These are phyloP conservation scores for Plicaturopsis crispa DNA, from an alignment of 768 basidiomycete species.

Conservation along the genomic window DNA sequence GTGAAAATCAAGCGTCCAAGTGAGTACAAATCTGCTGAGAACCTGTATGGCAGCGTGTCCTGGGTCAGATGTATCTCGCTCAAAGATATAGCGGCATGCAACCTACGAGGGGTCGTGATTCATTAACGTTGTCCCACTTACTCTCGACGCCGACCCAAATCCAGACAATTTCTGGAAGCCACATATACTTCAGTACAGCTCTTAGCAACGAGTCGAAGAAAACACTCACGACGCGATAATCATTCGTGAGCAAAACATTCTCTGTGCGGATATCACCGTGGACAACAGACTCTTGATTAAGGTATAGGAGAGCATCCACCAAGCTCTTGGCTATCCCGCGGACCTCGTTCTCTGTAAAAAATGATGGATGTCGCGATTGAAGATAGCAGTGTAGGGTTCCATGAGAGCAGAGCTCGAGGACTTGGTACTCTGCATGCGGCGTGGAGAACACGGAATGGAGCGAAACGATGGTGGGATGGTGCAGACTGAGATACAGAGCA, in stretches of 20 bases:
- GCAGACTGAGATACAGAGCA: constrained; percentile 31
- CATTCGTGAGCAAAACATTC: constrained; percentile 31
- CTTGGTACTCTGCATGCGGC: constrained; percentile 23
- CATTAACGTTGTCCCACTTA: too few relatives aligned
- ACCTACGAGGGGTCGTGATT: too few relatives aligned
- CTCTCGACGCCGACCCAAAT: constrained; percentile 29
- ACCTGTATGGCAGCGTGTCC: constrained; percentile 27
- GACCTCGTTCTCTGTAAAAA: constrained; percentile 26
- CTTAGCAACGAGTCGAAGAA: neutral
- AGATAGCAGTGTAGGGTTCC: constrained; percentile 30
- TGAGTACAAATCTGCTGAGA: constrained; percentile 39
- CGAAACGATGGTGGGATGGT: constrained; percentile 43
- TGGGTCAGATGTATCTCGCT: too few relatives aligned
- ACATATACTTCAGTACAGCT: neutral
- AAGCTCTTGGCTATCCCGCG: constrained; percentile 30
- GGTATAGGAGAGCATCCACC: constrained; percentile 33
- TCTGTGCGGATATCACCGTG: constrained; percentile 35
- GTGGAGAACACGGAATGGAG: constrained; percentile 33
- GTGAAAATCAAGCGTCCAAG: constrained; percentile 32
- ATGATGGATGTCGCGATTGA: constrained; percentile 10
- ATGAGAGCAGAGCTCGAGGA: constrained; percentile 37
- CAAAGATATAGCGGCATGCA: too few relatives aligned
- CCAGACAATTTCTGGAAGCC: constrained; percentile 39
- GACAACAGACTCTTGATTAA: constrained; percentile 32
- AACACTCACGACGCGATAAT: constrained; percentile 31